Percentiles rank a stretch among this genome's conserved stretches.
Conservation (phyloP, 768 basidiomycete species). For the Pholiota molesta region DNA sequence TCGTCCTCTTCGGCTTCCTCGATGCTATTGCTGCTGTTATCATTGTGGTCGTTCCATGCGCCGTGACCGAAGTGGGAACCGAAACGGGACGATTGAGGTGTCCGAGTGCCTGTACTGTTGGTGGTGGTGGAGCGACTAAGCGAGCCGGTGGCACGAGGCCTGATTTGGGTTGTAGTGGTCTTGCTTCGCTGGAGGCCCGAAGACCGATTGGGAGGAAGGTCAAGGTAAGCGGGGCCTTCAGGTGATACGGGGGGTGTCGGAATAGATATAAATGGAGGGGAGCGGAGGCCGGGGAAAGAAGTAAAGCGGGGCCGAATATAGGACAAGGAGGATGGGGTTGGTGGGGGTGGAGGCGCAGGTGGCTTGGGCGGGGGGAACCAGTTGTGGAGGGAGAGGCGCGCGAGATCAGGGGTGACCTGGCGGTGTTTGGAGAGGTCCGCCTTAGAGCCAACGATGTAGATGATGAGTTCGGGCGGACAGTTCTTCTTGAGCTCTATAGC, state of each 20-base stretch:
- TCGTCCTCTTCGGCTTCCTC: slow-evolving; percentile 68
- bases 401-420: slow-evolving; percentile 80
- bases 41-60: slow-evolving; percentile 58
- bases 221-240: slow-evolving; percentile 64
- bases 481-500: slow-evolving; percentile 85
- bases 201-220: slow-evolving; percentile 56
- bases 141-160: slow-evolving; percentile 50
- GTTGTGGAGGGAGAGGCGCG: slow-evolving; percentile 79
- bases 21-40: slow-evolving; percentile 67
- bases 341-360: slow-evolving; percentile 66
- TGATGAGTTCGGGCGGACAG: slow-evolving; percentile 84
- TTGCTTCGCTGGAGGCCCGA: slow-evolving; percentile 57
- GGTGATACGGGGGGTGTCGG: slow-evolving; percentile 51
- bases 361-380: slow-evolving; percentile 87
- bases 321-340: slow-evolving; percentile 64
- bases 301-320: slow-evolving; percentile 82
- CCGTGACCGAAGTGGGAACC: slow-evolving; percentile 57
- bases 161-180: slow-evolving; percentile 42
- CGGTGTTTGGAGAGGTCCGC: slow-evolving; percentile 75
- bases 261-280: slow-evolving; percentile 51
- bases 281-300: slow-evolving; percentile 67
- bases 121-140: slow-evolving; percentile 55
- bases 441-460: slow-evolving; percentile 95
- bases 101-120: slow-evolving; percentile 46
- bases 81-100: slow-evolving; percentile 60